A percentile compares a stretch with the other conserved stretches of the same genome.
These are phyloP conservation scores for Phytopythium ostracodes DNA, from an alignment of 352 stramenopile species.

Conservation along the genomic window DNA sequence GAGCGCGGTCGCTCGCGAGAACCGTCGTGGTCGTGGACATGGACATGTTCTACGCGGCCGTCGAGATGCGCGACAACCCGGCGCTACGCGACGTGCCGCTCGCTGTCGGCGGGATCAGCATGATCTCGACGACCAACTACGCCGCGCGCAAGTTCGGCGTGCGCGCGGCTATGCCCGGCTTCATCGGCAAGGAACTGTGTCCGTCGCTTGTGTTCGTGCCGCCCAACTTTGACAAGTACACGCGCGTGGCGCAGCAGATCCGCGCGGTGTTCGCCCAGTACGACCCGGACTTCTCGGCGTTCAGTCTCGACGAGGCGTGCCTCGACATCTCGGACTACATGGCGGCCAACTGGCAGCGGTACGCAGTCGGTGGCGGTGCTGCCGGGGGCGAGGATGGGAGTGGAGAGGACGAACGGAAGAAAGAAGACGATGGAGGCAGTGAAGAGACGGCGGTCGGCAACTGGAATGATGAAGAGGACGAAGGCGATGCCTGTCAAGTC, in stretches of 20 bases:
- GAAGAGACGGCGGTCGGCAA: background rate
- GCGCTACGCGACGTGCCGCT: conserved; percentile 86
- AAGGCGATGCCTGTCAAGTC: background rate
- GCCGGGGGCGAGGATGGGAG: background rate
- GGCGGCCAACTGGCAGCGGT: conserved; percentile 45
- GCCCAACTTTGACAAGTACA: conserved; percentile 92
- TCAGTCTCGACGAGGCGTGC: conserved; percentile 94
- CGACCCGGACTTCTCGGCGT: conserved; percentile 89
- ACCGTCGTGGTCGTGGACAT: conserved; percentile 94
- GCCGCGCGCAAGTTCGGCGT: conserved; percentile 92
- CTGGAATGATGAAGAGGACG: conserved; percentile 7
- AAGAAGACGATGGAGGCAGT: background rate
- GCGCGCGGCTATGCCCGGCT: conserved; percentile 94
- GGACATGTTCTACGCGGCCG: conserved; percentile 97
- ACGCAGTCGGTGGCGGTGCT: conserved; percentile 13
- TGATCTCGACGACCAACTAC: conserved; percentile 98
- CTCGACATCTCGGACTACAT: conserved; percentile 93
- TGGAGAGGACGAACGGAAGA: background rate
- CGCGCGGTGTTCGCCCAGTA: conserved; percentile 89
- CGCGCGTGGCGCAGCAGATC: conserved; percentile 64
- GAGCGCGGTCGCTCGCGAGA: conserved; percentile 42
- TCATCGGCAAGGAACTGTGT: conserved; percentile 95
- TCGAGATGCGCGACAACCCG: conserved; percentile 93
- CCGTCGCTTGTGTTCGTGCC: conserved; percentile 91
- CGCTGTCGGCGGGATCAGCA: conserved; percentile 89